Base-by-base conservation (phyloP, 768 basidiomycete species). In the Leccinum subtestaceum region DNA sequence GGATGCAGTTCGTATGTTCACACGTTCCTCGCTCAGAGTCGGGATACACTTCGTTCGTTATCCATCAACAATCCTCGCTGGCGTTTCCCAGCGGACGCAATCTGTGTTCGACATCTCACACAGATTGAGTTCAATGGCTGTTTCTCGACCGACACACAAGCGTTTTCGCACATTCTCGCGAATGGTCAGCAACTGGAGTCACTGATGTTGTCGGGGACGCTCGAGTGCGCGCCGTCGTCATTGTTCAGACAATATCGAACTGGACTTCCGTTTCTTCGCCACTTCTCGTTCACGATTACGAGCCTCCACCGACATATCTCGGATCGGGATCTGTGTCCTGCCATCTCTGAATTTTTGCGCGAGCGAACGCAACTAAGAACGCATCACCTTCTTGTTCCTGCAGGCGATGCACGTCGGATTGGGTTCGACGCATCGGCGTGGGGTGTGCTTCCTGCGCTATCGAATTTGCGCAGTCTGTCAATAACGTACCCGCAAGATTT, bases 381-480 rank as follows among this genome's bases (percentile, higher is more conserved):
- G 0, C 77, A 89, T 27, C 75, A 79, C 47, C 76, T 89, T 0
- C 76, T 80, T 12, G 78, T 78, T 1, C 74, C 78, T 4, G 66
- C 67, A 7, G 67, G 68, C 15, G 81, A 82, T 52, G 81, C 83
- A 62, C 76, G 75, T 60, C 75, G 78, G 7, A 77, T 85, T 11
- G 88, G 88, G 27, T 89, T 86, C 63, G 86, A 88, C 61, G 85
- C 88, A 0, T 81, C 84, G 1, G 77, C 84, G 5, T 89, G 87
- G 88, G 87, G 88, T 13, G 83, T 89, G 15, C 74, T 91, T 11
- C 87, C 88, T 0, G 79, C 79, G 6, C 71, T 91, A 27, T 70
- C 73, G 12, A 76, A 76, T 12, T 69, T 91, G 53, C 78, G 72
- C 19, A 79, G 78, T 43, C 67, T 90, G 56, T 79, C 76, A 54